Base-by-base conservation (phyloP, 2,329 filamentous ascomycete genomes). In the Aureobasidium mangrovei region DNA sequence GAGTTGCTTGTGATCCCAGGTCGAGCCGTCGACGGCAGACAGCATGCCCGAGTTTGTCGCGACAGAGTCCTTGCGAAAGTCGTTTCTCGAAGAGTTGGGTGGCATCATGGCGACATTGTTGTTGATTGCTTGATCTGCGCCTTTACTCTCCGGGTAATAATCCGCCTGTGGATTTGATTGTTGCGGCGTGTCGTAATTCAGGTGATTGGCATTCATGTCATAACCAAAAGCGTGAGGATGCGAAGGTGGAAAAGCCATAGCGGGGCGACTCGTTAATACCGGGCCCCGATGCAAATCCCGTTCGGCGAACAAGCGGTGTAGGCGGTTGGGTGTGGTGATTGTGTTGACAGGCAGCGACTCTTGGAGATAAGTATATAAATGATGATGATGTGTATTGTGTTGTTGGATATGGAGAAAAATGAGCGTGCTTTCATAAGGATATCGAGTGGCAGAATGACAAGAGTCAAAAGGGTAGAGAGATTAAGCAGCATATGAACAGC, bases 1-100 rank as follows among this genome's bases (percentile, higher is more conserved):
- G 60, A 44, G 40, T 10, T 44, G 63, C 39, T 62, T 61, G 32
- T 63, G 62, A 43, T 67, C 64, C 66, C 66, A 69, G 9, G 56
- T 56, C 33, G 40, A 39, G 42, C 63, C 63, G 18, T 60, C 62
- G 27, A 64, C 63, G 10, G 60, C 56, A 8, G 65, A 64, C 36
- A 68, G 57, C 28, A 67, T 62, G 40, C 64, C 64, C 49, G 62
- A 60, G 57, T 60, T 64, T 57, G 61, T 61, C 42, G 64, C 64
- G 42, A 67, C 62, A 24, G 65, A 68, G 56, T 64, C 64, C 55
- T 64, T 68, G 57, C 66, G 64, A 27, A 38, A 38, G 58, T 59
- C 63, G 8, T 56, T 46, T 26, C 60, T 42, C 1, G 56, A 54
- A 54, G 44, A 49, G 53, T 53, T 55, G 52, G 53, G 32, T 59